Conservation (phyloP, 176 grass and related monocot species). For the maize (Zea mays) region Zm-B73-REFERENCE-NAM-5.0 NC_050104.1:158139001-158139500, state of each 20-base stretch:
- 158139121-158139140: constrained; percentile 35
- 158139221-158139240: constrained; percentile 24
- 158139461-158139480: no score
- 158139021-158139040: no score
- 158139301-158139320: constrained; percentile 38
- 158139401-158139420: no score
- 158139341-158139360: no score
- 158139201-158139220: constrained; percentile 42
- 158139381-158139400: no score
- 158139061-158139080: constrained; percentile 40
- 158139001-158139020: no score
- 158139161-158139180: constrained; percentile 32
- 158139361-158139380: no score
- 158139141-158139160: constrained; percentile 31
- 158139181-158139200: constrained; percentile 28
- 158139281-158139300: constrained; percentile 10
- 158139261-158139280: constrained; percentile 39
- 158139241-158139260: constrained; percentile 40
- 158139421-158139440: no score
- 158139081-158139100: neutral
- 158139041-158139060: constrained; percentile 13
- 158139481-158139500: no score
- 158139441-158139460: no score
- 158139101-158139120: constrained; percentile 26
- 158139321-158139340: constrained; percentile 26